Evolutionary conservation across 768 basidiomycete species (phyloP), one percentile per base, ranked within the genome.

Genomic region (Phallus indusiatus): DNA sequence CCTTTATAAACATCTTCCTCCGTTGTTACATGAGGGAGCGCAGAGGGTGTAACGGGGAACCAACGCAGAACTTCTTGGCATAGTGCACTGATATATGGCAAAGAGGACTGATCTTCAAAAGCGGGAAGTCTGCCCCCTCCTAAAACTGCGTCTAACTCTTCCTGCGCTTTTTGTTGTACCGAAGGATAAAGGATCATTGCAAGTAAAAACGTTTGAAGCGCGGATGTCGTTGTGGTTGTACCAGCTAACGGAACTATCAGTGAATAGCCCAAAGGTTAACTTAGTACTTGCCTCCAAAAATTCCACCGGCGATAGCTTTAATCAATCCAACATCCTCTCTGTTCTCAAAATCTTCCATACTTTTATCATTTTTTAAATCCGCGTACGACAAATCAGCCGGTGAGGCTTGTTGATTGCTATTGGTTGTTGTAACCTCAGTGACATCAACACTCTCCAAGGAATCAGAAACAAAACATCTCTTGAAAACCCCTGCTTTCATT

Each of bases 141-240:
- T 14, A 61, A 11, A 18, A 61, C 56, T 1, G 20, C 5, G 20
- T 63, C 62, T 18, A 63, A 51, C 22, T 63, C 60, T 5, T 35
- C 54, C 35, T 61, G 60, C 12, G 62, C 46, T 10, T 12, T 9
- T 18, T 34, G 20, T 28, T 33, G 10, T 1, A 54, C 35, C 1
- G 5, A 10, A 33, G 47, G 42, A 21, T 17, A 28, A 21, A 16
- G 36, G 61, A 47, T 35, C 56, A 57, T 57, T 8, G 56, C 56
- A 17, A 57, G 28, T 17, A 57, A 22, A 17, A 57, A 57, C 22
- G 21, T 59, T 11, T 20, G 42, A 18, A 59, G 51, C 18, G 56
- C 56, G 21, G 56, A 54, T 3, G 50, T 53, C 49, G 66, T 65
- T 6, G 68, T 68, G 53, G 78, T 77, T 5, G 76, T 73, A 10